Evolutionary conservation across 2,329 filamentous ascomycete species (phyloP).

Genomic region (Ustulina deusta): DNA sequence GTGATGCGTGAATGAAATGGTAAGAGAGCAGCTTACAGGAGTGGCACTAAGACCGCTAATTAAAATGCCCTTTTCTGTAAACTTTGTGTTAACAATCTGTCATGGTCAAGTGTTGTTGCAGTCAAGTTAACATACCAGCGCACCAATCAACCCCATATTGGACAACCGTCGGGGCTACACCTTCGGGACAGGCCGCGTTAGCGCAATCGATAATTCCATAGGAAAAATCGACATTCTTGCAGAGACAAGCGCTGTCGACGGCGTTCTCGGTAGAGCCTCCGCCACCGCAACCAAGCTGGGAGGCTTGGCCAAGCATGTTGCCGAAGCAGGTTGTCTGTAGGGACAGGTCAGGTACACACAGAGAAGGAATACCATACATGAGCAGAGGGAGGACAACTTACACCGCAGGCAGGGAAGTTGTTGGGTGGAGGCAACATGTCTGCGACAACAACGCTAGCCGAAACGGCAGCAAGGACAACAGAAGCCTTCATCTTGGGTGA

Average conservation of each 20-base stretch:
- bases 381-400: constrained; percentile 54
- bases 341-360: constrained; percentile 14
- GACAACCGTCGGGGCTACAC: constrained; percentile 42
- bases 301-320: constrained; percentile 64
- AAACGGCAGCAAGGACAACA: constrained; percentile 57
- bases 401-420: constrained; percentile 64
- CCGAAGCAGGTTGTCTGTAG: constrained; percentile 60
- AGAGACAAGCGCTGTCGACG: constrained; percentile 55
- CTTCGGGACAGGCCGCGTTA: constrained; percentile 42
- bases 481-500: constrained; percentile 64
- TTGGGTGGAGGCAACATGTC: constrained; percentile 54
- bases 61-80: constrained; percentile 44
- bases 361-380: neutral
- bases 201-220: constrained; percentile 54
- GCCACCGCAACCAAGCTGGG: constrained; percentile 59
- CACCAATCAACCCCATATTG: constrained; percentile 50
- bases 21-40: constrained; percentile 26
- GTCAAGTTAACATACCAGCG: constrained; percentile 43
- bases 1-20: neutral
- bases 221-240: constrained; percentile 56
- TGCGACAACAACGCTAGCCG: constrained; percentile 56
- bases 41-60: constrained; percentile 36
- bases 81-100: constrained; percentile 17
- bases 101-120: constrained; percentile 2
- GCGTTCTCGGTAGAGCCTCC: constrained; percentile 41